Percentiles rank a stretch among this genome's conserved stretches.
Evolutionary conservation across 2,329 filamentous ascomycete species (phyloP).

Genomic region (Sclerotinia trifoliorum): DNA sequence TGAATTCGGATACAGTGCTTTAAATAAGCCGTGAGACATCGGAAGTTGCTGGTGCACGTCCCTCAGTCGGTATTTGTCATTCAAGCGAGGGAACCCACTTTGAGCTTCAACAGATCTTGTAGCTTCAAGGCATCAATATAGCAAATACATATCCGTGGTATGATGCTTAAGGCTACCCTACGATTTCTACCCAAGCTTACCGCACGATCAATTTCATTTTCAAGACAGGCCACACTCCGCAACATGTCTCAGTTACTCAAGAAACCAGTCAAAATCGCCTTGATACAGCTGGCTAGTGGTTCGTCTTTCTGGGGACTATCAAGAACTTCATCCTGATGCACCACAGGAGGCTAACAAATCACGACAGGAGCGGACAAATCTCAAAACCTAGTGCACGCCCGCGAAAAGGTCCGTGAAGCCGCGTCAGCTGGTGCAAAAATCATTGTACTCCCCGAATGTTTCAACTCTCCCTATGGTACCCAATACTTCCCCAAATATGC

Average conservation of each 20-base stretch:
- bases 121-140: not conserved
- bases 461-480: constrained; percentile 96
- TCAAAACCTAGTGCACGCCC: constrained; percentile 77
- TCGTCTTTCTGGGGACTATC: constrained; percentile 33
- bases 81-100: not conserved
- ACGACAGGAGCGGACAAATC: constrained; percentile 71
- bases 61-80: constrained; percentile 7
- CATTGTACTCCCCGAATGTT: constrained; percentile 94
- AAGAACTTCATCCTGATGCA: constrained; percentile 23
- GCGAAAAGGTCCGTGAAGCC: constrained; percentile 79
- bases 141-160: not conserved
- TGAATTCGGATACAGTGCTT: not conserved
- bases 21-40: not conserved
- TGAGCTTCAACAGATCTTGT: not conserved
- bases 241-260: constrained; percentile 55
- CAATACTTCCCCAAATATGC: constrained; percentile 90
- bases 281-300: constrained; percentile 78
- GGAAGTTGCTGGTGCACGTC: constrained; percentile 15
- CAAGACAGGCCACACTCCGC: constrained; percentile 24
- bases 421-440: constrained; percentile 74
- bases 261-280: constrained; percentile 74
- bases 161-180: constrained; percentile 16
- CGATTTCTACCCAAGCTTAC: constrained; percentile 20
- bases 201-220: not conserved
- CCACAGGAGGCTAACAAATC: constrained; percentile 34